Conservation (phyloP, 129 eudicot species). For the Centrapalus pauciflorus region DNA sequence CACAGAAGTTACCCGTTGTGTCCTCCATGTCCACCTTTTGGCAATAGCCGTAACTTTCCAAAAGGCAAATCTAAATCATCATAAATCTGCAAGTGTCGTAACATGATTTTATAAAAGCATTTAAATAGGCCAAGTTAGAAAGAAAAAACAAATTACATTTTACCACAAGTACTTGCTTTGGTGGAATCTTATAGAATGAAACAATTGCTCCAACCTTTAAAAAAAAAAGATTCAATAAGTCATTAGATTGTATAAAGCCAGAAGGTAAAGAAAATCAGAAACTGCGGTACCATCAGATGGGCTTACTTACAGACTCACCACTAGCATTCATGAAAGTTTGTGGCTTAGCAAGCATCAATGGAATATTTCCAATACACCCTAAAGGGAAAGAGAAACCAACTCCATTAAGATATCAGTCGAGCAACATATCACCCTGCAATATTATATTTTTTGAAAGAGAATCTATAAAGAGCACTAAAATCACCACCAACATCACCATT, state of each 20-base stretch:
- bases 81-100: slow-evolving; percentile 46
- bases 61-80: slow-evolving; percentile 96
- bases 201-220: slow-evolving; percentile 81
- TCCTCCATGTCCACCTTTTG: slow-evolving; percentile 99
- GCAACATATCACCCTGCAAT: too few species aligned
- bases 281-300: background rate
- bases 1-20: slow-evolving; percentile 72
- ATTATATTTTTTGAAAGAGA: too few species aligned
- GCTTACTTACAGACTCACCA: slow-evolving; percentile 99
- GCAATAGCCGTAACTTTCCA: slow-evolving; percentile 79
- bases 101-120: slow-evolving; percentile 6
- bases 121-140: background rate
- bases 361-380: slow-evolving; percentile 88
- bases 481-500: too few species aligned
- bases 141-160: slow-evolving; percentile 9
- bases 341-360: slow-evolving; percentile 92
- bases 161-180: slow-evolving; percentile 92
- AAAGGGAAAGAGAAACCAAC: slow-evolving; percentile 11
- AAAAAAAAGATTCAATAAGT: slow-evolving; percentile 12
- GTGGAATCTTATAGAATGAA: slow-evolving; percentile 85
- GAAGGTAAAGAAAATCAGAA: background rate
- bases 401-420: background rate
- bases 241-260: background rate
- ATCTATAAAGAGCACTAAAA: too few species aligned
- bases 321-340: slow-evolving; percentile 95